Evolutionary conservation across 1,284 basidiomycete species (phyloP), one percentile per base, ranked within the genome.

Genomic region (Fistulina hepatica): DNA sequence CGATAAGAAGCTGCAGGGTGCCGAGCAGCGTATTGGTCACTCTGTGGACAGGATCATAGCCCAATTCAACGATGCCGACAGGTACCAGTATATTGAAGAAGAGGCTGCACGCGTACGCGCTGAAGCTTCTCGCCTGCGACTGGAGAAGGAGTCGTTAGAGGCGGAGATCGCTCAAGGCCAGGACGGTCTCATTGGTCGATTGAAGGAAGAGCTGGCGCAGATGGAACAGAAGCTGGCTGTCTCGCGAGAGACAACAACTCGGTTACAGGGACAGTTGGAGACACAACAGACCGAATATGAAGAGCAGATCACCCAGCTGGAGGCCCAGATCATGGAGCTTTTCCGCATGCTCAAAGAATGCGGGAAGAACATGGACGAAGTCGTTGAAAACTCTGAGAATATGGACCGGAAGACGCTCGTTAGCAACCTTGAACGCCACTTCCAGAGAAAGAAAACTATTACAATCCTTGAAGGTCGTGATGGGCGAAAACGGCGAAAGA

Each of bases 311-410:
- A 70, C 76, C 1, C 85, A 91, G 54, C 75, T 97, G 12, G 91
- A 97, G 55, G 71, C 83, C 6, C 89, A 95, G 64, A 93, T 94
- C 44, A 76, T 89, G 65, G 93, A 97, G 57, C 60, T 97, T 13
- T 97, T 94, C 66, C 73, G 83, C 47, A 93, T 94, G 84, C 67
- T 95, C 33, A 85, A 80, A 54, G 84, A 92, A 51, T 72, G 83
- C 21, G 78, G 80, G 21, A 76, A 77, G 44, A 78, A 83, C 6
- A 77, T 89, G 33, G 75, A 83, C 46, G 74, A 79, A 39, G 75
- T 83, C 40, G 83, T 78, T 50, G 64, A 54, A 45, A 67, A 63
- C 41, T 63, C 64, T 8, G 72, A 72, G 12, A 61, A 65, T 12
- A 79, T 90, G 69, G 81, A 91, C 56, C 71, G 89, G 45, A 81